These are phyloP conservation scores for Aegilops speltoides DNA, from an alignment of 176 grass and related monocot genomes.

Conservation along the genomic window DNA sequence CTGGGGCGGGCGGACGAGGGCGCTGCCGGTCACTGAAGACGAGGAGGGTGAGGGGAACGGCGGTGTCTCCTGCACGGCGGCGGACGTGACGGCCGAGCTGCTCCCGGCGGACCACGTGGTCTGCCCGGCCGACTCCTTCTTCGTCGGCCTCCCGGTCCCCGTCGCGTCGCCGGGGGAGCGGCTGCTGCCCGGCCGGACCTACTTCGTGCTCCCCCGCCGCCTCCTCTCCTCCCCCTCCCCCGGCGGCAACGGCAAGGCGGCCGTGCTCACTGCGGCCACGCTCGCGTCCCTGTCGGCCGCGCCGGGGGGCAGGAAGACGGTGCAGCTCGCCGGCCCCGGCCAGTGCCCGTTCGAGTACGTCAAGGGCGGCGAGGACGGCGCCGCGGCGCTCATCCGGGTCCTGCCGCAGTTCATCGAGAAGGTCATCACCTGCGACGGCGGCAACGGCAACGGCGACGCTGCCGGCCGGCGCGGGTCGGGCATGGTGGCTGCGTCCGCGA, in stretches of 20 bases:
- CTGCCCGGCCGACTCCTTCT: conserved; percentile 77
- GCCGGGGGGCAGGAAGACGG: background rate
- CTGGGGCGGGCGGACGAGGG: conserved; percentile 63
- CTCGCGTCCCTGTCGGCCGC: conserved; percentile 56
- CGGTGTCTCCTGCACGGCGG: conserved; percentile 16
- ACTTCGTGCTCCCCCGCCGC: conserved; percentile 70
- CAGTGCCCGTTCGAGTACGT: conserved; percentile 79
- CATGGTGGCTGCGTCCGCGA: background rate
- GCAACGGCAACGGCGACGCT: background rate
- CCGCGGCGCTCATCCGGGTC: conserved; percentile 46
- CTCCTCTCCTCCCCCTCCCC: conserved; percentile 17
- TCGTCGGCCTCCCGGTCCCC: conserved; percentile 71
- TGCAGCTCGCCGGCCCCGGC: conserved; percentile 20
- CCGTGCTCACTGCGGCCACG: conserved; percentile 63
- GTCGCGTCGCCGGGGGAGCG: conserved; percentile 44
- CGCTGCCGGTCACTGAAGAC: background rate
- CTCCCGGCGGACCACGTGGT: conserved; percentile 45
- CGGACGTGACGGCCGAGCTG: conserved; percentile 49
- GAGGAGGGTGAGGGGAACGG: background rate
- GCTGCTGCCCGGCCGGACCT: conserved; percentile 59
- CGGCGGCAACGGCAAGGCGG: conserved; percentile 15
- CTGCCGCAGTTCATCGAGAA: conserved; percentile 76
- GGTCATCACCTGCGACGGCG: conserved; percentile 44
- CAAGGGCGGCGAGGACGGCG: conserved; percentile 53
- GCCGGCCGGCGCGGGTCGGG: background rate